phyloP scores from a whole-genome alignment of 805 yeast species.

The Komagataella pseudopastoris region DNA sequence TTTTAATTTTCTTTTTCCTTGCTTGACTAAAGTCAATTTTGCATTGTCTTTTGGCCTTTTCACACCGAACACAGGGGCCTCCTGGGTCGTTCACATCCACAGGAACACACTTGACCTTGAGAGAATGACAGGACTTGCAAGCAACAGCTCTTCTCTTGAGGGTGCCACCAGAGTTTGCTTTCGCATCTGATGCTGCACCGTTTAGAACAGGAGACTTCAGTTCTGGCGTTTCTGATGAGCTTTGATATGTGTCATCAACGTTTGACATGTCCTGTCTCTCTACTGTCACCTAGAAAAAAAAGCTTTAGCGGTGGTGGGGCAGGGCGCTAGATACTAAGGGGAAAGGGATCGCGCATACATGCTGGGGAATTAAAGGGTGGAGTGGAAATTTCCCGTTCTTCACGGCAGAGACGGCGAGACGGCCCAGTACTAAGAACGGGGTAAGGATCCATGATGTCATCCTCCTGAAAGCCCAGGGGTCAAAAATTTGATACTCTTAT shows the following conservation, averaged over 20 bases:
- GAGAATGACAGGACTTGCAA: conserved; percentile 63
- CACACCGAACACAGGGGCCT: conserved; percentile 65
- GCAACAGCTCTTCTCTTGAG: conserved; percentile 35
- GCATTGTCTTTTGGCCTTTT: conserved; percentile 49
- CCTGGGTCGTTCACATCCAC: conserved; percentile 40
- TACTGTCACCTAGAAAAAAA: not conserved
- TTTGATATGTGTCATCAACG: not conserved
- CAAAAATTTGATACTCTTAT: not conserved
- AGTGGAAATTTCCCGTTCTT: not conserved
- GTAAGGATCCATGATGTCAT: not conserved
- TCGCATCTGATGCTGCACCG: not conserved
- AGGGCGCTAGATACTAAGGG: not conserved
- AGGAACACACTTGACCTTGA: conserved; percentile 79
- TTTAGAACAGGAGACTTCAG: not conserved
- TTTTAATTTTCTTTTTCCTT: conserved; percentile 27
- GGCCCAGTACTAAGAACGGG: not conserved
- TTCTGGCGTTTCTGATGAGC: not conserved
- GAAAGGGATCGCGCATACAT: not conserved
- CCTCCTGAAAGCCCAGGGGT: too few relatives aligned
- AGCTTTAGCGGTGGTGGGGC: not conserved
- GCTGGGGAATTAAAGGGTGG: not conserved
- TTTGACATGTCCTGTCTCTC: not conserved
- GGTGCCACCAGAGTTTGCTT: not conserved
- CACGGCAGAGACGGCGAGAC: too few relatives aligned
- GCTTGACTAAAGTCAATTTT: conserved; percentile 51